These are phyloP conservation scores for Penicillium fimorum DNA, from an alignment of 495 filamentous ascomycete genomes.

Conservation along the genomic window DNA sequence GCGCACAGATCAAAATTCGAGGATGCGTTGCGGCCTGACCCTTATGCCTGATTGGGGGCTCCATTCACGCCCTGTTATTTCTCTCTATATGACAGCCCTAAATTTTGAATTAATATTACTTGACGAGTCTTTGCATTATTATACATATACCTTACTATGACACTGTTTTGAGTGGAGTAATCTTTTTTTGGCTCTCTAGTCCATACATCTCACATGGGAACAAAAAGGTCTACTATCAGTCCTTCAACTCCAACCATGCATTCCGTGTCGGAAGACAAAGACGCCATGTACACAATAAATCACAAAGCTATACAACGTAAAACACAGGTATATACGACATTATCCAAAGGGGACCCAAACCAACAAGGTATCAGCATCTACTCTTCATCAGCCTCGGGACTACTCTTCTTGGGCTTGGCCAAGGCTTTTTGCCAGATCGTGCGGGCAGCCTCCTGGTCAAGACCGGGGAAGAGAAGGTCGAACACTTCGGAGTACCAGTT, in stretches of 20 bases:
- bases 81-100: conserved; percentile 6
- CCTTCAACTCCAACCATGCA: conserved; percentile 16
- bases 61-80: conserved; percentile 8
- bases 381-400: conserved; percentile 40
- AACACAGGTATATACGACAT: conserved; percentile 21
- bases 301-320: conserved; percentile 22
- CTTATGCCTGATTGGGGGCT: conserved; percentile 31
- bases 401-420: conserved; percentile 52
- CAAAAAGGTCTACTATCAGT: conserved; percentile 9
- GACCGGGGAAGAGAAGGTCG: conserved; percentile 79
- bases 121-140: background rate
- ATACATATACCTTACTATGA: background rate
- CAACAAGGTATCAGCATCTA: conserved; percentile 16
- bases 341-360: conserved; percentile 1
- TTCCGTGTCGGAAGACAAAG: conserved; percentile 14
- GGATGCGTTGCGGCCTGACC: conserved; percentile 35
- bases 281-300: conserved; percentile 26
- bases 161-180: conserved; percentile 9
- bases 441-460: conserved; percentile 72
- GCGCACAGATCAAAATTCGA: conserved; percentile 29
- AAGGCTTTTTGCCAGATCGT: conserved; percentile 71
- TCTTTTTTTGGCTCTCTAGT: conserved; percentile 11
- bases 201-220: conserved; percentile 10
- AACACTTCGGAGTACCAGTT: conserved; percentile 96
- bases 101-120: background rate